Base-by-base conservation (phyloP, 768 basidiomycete species). In the Suillus spraguei region DNA sequence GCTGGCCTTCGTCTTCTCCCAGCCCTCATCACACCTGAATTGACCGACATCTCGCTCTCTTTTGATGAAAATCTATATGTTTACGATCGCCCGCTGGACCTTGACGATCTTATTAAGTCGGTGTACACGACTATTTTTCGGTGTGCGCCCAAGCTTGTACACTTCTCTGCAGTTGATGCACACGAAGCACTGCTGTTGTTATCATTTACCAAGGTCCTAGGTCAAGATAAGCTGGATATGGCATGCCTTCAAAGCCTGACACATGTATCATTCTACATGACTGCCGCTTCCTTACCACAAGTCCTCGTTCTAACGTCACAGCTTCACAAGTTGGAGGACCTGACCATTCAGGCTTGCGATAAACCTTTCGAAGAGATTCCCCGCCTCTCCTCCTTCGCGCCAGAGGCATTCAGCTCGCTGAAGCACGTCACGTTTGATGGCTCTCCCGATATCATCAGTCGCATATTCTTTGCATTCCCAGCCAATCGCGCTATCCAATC, bases 281-380 rank as follows among this genome's bases (percentile, higher is more conserved):
- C n/a, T n/a, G n/a, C n/a, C n/a, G n/a, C n/a, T n/a, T 58, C 56
- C 11, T 28, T 58, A 1, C 56, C 56, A 20, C 56, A 58, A 41
- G 38, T 58, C 17, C 56, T 58, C 56, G 24, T 28, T 20, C 38
- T 58, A 11, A 20, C 38, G 11, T 58, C 56, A 58, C 56, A 41
- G 24, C 56, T 58, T 39, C 10, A 7, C 24, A 41, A 20, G 16
- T 39, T 58, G 17, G 39, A 58, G 24, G 38, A 58, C 56, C 20
- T 58, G 56, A 58, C 56, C 2, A 58, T 58, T 1, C 38, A 58
- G 55, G 24, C 6, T 17, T 41, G 17, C 39, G 38, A 41, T 24
- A 41, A 20, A 58, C 24, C 38, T 41, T 58, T 58, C 24, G 56
- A 58, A 41, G 56, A 41, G 32, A 41, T 41, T 58, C 56, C 39